Base-by-base conservation (phyloP, 306 rosid species). In the Cucurbita argyrosperma region DNA sequence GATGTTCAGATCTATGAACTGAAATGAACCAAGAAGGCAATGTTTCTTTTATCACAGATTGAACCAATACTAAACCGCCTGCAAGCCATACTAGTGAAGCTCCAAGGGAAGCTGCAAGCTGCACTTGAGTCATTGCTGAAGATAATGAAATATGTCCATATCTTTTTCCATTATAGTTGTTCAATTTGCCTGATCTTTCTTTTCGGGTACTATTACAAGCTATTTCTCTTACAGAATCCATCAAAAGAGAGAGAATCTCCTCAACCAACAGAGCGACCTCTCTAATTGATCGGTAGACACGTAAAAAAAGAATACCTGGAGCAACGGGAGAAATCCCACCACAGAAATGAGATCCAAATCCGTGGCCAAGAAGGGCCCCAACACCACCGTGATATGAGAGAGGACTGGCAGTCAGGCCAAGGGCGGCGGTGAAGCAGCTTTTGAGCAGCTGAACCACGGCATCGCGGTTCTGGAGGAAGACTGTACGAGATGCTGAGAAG, bases 1-100 rank as follows among this genome's bases (percentile, higher is more conserved):
- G 85, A 60, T 80, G 78, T 71, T 84, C 86, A 37, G 84, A 76
- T 79, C 92, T 74, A 73, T 89, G 97, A 71, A 79, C 83, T 6
- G 98, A 89, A 84, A 89, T 86, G 82, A 94, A 88, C 99, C 96
- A 91, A 10, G 97, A 91, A 53, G 97, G 96, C 79, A 94, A 67
- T n/a, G 95, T 89, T 83, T 94, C 99, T 67, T 86, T 89, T 74
- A 94, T 84, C 82, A 94, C 73, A 50, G 88, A 76, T 68, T 88
- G 99, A 82, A 91, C 96, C 76, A 94, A 80, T 75, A 76, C 77
- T 68, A 88, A 72, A 23, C 97, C 95, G 64, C 99, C 97, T 3
- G 95, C 89, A 78, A 94, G 79, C 89, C 96, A 94, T 19, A 88
- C 95, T 57, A 94, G 80, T 10, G 99, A 89, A 51, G 96, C 97